Evolutionary conservation across 129 eudicot genomes (phyloP), one percentile per base, ranked within the genome.

Genomic region (Tagetes erecta): DNA sequence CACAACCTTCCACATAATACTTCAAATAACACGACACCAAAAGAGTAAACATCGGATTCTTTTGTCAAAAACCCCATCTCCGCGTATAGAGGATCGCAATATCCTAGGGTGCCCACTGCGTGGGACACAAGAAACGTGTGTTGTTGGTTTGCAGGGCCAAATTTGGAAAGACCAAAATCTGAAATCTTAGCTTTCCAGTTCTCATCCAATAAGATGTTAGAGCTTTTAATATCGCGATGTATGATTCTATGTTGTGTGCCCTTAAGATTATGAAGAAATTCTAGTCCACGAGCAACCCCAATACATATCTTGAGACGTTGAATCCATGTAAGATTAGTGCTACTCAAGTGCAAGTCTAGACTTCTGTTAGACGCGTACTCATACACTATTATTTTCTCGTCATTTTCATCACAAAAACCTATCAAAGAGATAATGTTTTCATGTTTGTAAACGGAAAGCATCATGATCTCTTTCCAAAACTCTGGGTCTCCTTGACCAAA

Each of bases 21-120:
- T 55, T 71, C 76, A 40, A 71, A 71, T 11, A 71, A 56, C 41
- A 71, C 76, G 12, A 57, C 76, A 5, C 76, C 76, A 56, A 71
- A 71, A 10, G 76, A 70, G 74, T 70, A 70, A 13, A 70, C 74
- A 20, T 51, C 73, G 0, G 74, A 70, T 38, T 68, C 59, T 68
- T 68, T 68, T 34, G 73, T 47, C 27, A 68, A 13, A 33, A 68
- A 5, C 5, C 73, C 63, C 59, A 33, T 47, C 1, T 35, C 14
- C 0, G 12, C 34, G n/a, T 69, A 69, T 13, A 49, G 2, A 13
- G 74, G 74, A 69, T 69, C 74, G 6, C 34, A 8, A 1, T 69
- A 69, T 13, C 73, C 73, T 2, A 1, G 5, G 4, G 75, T 52
- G 47, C 75, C 75, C 8, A 53, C 39, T 0, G 33, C 20, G 6